Base-by-base conservation (phyloP, 192 early-diverging fungal species). In the Rhizophagus prolifer region DNA sequence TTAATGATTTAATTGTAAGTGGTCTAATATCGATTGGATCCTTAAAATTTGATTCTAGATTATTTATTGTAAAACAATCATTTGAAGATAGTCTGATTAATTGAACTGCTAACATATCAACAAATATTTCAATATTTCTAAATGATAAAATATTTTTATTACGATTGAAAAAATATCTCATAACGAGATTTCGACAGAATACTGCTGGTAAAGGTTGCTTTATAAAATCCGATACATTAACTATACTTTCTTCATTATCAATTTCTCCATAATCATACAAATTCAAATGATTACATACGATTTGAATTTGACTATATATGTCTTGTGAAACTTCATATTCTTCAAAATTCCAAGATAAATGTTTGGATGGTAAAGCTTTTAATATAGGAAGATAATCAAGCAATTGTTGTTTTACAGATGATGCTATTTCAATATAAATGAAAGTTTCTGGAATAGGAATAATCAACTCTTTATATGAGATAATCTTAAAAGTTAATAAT, bases 51-150 rank as follows among this genome's bases (percentile, higher is more conserved):
- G n/a, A n/a, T n/a, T 25, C 13, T 4, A 74, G 59, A 58, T 74
- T 74, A 4, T 60, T 25, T 3, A 74, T 25, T 8, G 10, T 19
- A 47, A 74, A 74, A 47, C 10, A 74, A 21, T 34, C 10, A 74
- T 41, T 65, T 58, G 25, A 60, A 9, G 72, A 62, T 13, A 74
- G 58, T 58, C 72, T 46, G 14, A 64, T 47, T 31, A 74, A 74
- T 74, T 74, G 72, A 31, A 64, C 72, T 9, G 72, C 72, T 23
- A 74, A 26, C 9, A 74, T 21, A 19, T 54, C 26, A 28, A 74
- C 12, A 25, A 74, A 74, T 9, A 74, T 74, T 12, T 65, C 72
- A 16, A 74, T 13, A 74, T 47, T 66, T 19, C 72, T 47, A 47
- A 60, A 74, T 3, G 72, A 74, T n/a, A 30, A 47, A 23, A 74